These are phyloP conservation scores for Skeletonema costatum DNA, from an alignment of 108 stramenopile genomes.

Conservation along the genomic window DNA sequence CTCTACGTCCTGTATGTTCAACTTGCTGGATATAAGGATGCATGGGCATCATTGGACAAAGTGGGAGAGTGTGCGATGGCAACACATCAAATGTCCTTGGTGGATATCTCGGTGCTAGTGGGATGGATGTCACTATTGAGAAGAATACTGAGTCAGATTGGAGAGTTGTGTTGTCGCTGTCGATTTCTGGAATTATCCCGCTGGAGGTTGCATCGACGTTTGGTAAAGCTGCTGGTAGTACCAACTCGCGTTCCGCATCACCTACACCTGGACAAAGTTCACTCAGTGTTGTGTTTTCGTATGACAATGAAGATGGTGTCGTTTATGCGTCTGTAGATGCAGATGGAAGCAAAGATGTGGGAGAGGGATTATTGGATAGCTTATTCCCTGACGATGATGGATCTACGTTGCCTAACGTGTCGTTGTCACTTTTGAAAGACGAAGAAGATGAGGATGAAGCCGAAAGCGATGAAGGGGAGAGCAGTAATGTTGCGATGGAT, in stretches of 20 bases:
- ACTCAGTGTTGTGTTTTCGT: conserved; percentile 7
- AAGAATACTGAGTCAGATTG: conserved; percentile 4
- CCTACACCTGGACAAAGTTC: neutral
- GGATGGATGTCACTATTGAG: conserved; percentile 31
- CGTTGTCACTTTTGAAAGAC: conserved; percentile 20
- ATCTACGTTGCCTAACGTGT: conserved; percentile 24
- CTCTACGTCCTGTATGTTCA: conserved; percentile 77
- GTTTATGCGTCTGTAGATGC: conserved; percentile 10
- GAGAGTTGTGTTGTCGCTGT: conserved; percentile 34
- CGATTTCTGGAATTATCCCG: conserved; percentile 25
- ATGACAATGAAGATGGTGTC: conserved; percentile 21
- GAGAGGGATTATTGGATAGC: conserved; percentile 28
- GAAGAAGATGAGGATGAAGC: conserved; percentile 22
- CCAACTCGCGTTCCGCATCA: neutral
- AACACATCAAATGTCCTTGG: conserved; percentile 6
- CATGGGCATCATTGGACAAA: conserved; percentile 39
- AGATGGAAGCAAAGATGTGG: neutral
- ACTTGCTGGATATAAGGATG: conserved; percentile 63
- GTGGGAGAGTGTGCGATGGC: conserved; percentile 12
- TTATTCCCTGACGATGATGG: conserved; percentile 52
- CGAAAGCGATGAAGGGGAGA: neutral
- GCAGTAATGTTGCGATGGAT: conserved; percentile 3
- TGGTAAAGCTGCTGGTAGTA: conserved; percentile 13
- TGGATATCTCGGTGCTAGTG: conserved; percentile 26
- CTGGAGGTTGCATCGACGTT: conserved; percentile 19